These are phyloP conservation scores for Hamamelis virginiana DNA, from an alignment of 164 flowering plant species.

Conservation along the genomic window DNA sequence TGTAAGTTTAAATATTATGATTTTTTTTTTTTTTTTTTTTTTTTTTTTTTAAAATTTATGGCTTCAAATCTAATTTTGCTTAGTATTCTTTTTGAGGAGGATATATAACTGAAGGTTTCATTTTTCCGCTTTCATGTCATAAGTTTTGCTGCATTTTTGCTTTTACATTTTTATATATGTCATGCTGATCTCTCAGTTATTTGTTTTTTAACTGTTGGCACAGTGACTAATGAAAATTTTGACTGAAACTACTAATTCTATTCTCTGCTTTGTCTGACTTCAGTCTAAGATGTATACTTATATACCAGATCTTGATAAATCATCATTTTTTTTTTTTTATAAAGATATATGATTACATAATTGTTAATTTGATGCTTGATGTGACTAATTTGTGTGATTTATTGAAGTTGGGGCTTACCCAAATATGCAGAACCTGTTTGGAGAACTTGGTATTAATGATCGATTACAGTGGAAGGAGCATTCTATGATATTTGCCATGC, in stretches of 20 bases:
- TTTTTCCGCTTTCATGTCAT: not conserved
- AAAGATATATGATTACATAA: not conserved
- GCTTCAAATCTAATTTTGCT: not conserved
- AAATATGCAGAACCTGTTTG: slow-evolving; percentile 89
- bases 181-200: not conserved
- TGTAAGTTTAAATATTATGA: slow-evolving; percentile 51
- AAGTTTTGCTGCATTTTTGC: not conserved
- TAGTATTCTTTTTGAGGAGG: not conserved
- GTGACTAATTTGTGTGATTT: not conserved
- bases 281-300: not conserved
- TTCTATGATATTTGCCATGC: slow-evolving; percentile 99
- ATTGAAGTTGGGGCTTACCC: slow-evolving; percentile 95
- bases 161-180: not conserved
- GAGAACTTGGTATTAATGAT: slow-evolving; percentile 93
- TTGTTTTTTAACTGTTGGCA: not conserved
- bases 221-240: not conserved
- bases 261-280: not conserved
- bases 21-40: too few species aligned
- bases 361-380: not conserved
- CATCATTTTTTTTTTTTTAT: too few species aligned
- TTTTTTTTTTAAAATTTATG: too few species aligned
- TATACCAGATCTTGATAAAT: not conserved
- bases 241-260: not conserved
- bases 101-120: not conserved
- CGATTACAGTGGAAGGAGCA: slow-evolving; percentile 99